A percentile compares a stretch with the other conserved stretches of the same genome.
phyloP scores from a whole-genome alignment of 2,329 filamentous ascomycete genomes.

The Fusarium illudens region DNA sequence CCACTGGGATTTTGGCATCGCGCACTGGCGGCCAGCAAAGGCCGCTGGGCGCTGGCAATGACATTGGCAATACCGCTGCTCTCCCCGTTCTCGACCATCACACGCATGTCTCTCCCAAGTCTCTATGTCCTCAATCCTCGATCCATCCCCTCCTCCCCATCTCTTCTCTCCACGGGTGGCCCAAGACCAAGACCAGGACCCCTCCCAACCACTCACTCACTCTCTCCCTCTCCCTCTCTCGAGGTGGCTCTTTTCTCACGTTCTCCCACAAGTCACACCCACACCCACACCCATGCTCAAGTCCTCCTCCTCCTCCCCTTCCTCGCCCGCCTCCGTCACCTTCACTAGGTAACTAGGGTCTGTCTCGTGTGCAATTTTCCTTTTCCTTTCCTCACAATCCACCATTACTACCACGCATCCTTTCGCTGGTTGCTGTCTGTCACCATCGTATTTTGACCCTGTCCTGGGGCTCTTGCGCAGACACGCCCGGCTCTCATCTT shows the following conservation, averaged over 20 bases:
- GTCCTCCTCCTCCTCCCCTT: conserved; percentile 11
- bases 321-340: conserved; percentile 12
- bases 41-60: conserved; percentile 8
- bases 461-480: conserved; percentile 29
- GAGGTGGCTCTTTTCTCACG: neutral
- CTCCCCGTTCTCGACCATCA: conserved; percentile 4
- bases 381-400: conserved; percentile 1
- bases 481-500: conserved; percentile 17
- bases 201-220: conserved; percentile 4
- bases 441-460: neutral
- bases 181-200: no score
- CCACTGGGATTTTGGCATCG: neutral
- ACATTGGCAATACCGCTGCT: conserved; percentile 14
- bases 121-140: conserved; percentile 9
- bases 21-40: conserved; percentile 21
- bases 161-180: neutral
- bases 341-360: conserved; percentile 19
- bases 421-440: neutral
- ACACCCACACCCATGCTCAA: conserved; percentile 2
- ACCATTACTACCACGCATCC: conserved; percentile 7
- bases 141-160: neutral
- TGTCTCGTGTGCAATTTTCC: conserved; percentile 33
- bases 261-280: conserved; percentile 4
- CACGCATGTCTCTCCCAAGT: conserved; percentile 19
- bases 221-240: neutral